Percentiles rank a stretch among this genome's conserved stretches.
These are phyloP conservation scores for Corymbia citriodora DNA, from an alignment of 441 rosid genomes.

Conservation along the genomic window DNA sequence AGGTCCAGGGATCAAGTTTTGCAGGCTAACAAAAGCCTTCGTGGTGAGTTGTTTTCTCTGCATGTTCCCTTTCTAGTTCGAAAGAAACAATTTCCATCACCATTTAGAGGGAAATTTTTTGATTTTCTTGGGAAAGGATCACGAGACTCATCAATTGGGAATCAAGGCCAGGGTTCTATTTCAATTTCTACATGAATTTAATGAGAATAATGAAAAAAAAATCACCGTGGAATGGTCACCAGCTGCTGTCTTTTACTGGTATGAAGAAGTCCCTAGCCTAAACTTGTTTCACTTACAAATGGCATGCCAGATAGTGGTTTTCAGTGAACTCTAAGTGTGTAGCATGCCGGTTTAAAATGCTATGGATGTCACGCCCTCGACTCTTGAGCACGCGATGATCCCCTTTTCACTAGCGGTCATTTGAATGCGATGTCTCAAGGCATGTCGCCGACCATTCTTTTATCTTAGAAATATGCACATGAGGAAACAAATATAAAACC, in stretches of 20 bases:
- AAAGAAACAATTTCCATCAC: background rate
- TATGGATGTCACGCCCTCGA: background rate
- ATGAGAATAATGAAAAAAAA: background rate
- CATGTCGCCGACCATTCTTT: too few species aligned
- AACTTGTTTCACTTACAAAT: background rate
- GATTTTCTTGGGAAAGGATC: background rate
- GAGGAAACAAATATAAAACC: too few species aligned
- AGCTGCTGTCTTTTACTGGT: background rate
- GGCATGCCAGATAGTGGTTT: background rate
- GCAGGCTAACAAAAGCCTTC: background rate
- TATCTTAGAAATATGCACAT: too few species aligned
- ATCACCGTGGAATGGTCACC: background rate
- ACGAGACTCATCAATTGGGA: background rate
- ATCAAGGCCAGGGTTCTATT: fast-evolving
- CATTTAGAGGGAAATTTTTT: background rate
- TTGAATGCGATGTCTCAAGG: too few species aligned
- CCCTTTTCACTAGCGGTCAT: too few species aligned
- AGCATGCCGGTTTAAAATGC: background rate
- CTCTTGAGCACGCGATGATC: too few species aligned
- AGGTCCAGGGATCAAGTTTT: background rate
- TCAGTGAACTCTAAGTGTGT: background rate
- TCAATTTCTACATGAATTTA: background rate
- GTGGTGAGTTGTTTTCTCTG: background rate
- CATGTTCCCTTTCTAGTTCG: background rate
- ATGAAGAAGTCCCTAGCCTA: background rate